Evolutionary conservation across 2,329 filamentous ascomycete species (phyloP).

Genomic region (Sclerotinia spermophila): DNA sequence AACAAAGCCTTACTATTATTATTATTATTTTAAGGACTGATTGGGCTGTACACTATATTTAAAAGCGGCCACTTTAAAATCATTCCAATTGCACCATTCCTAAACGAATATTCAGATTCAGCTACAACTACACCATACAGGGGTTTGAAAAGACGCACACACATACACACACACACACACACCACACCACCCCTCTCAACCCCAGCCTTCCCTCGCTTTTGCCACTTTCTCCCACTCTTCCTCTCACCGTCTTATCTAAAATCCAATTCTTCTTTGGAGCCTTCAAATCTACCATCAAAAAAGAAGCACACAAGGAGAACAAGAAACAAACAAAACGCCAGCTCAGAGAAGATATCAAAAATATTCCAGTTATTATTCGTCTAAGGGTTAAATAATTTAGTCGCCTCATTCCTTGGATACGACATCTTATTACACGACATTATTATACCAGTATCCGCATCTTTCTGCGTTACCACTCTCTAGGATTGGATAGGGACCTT

Average conservation of each 20-base stretch:
- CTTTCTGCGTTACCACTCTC: slow-evolving; percentile 24
- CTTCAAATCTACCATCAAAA: slow-evolving; percentile 9
- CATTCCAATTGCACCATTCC: not conserved
- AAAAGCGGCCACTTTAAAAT: slow-evolving; percentile 10
- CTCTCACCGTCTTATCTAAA: slow-evolving; percentile 8
- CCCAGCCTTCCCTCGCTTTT: slow-evolving; percentile 15
- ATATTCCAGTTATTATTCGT: slow-evolving; percentile 20
- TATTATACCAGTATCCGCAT: slow-evolving; percentile 6
- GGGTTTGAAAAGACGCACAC: not conserved
- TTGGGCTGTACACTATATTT: not conserved
- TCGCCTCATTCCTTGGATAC: slow-evolving; percentile 11
- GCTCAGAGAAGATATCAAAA: slow-evolving; percentile 14
- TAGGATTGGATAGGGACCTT: slow-evolving; percentile 23
- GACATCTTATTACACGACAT: slow-evolving; percentile 16
- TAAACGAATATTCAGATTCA: slow-evolving; percentile 1
- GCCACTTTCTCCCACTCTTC: slow-evolving; percentile 14
- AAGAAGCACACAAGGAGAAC: not conserved
- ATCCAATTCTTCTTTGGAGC: not conserved
- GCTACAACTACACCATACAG: not conserved
- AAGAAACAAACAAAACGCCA: slow-evolving; percentile 17
- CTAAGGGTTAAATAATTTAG: slow-evolving; percentile 27
- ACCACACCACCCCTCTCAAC: not conserved
- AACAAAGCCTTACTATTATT: no score
- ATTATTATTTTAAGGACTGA: not conserved
- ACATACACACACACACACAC: not conserved